Percentiles rank a stretch among this genome's conserved stretches.
phyloP scores from a whole-genome alignment of 345 rosid genomes.

The Salix exigua region DNA sequence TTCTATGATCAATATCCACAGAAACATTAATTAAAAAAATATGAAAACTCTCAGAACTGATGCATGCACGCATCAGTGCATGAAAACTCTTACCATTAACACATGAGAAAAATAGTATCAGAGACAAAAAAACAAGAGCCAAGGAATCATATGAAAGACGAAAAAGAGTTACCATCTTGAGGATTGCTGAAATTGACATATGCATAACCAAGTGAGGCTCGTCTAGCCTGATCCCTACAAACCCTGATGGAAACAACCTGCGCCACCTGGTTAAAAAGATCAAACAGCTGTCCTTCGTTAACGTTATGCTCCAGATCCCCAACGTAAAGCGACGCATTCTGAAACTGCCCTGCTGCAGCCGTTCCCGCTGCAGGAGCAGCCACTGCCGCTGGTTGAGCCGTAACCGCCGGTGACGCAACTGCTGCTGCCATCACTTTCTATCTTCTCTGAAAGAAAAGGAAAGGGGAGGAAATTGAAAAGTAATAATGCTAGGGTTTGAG shows the following conservation, averaged over 20 bases:
- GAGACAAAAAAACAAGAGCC: not conserved
- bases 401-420: conserved; percentile 19
- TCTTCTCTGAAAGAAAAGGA: not conserved
- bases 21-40: not conserved
- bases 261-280: conserved; percentile 50
- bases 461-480: not conserved
- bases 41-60: not conserved
- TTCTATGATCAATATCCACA: too few species aligned
- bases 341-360: conserved; percentile 10
- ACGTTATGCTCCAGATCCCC: conserved; percentile 63
- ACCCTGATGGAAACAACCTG: conserved; percentile 53
- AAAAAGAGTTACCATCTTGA: conserved; percentile 46
- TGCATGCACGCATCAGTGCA: not conserved
- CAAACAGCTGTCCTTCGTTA: conserved; percentile 44
- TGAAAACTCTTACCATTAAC: not conserved
- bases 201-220: conserved; percentile 62
- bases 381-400: conserved; percentile 12
- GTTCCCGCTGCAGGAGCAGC: conserved; percentile 8
- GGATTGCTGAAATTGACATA: conserved; percentile 59
- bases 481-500: not conserved
- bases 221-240: conserved; percentile 48
- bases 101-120: not conserved
- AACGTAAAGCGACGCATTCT: conserved; percentile 53
- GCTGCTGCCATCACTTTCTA: conserved; percentile 29
- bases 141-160: not conserved